Percentiles rank a stretch among this genome's conserved stretches.
Conservation (phyloP, 106 monocot genomes). For the Ottelia alismoides region DNA sequence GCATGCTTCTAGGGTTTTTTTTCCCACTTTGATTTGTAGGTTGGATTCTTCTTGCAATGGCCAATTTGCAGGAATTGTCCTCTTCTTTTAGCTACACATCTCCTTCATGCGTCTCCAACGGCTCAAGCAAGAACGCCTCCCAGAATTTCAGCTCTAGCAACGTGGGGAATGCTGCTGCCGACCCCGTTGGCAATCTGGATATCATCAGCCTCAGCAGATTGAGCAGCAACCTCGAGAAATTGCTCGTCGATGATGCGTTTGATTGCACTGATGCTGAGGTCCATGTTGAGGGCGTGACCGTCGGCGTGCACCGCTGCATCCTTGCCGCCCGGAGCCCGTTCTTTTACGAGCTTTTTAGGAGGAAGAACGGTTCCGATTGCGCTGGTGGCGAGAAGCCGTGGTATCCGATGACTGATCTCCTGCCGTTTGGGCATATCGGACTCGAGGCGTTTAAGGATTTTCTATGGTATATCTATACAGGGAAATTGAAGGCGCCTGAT, state of each 20-base stretch:
- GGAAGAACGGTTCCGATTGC: neutral
- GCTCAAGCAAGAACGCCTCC: too few species aligned
- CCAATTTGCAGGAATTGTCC: conserved; percentile 24
- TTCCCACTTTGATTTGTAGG: too few species aligned
- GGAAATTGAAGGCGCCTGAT: conserved; percentile 51
- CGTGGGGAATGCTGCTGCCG: neutral
- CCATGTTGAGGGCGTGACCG: conserved; percentile 33
- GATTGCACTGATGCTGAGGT: conserved; percentile 82
- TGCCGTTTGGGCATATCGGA: conserved; percentile 42
- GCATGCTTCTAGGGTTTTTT: too few species aligned
- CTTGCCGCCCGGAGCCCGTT: conserved; percentile 58
- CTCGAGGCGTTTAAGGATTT: conserved; percentile 66
- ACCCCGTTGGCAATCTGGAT: conserved; percentile 18
- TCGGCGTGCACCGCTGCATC: conserved; percentile 85
- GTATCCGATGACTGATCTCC: conserved; percentile 45
- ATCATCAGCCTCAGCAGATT: conserved; percentile 45
- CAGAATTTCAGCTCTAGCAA: neutral
- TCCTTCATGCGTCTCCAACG: conserved; percentile 54
- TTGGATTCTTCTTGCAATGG: too few species aligned
- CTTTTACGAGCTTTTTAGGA: conserved; percentile 21
- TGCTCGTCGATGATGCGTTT: conserved; percentile 49
- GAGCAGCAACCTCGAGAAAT: conserved; percentile 63
- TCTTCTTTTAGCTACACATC: conserved; percentile 44
- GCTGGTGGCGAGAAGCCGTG: conserved; percentile 19
- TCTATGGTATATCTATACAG: conserved; percentile 75